Evolutionary conservation across 169 alveolate genomes (phyloP), one percentile per base, ranked within the genome.

Genomic region (Cryptosporidium ubiquitum): DNA sequence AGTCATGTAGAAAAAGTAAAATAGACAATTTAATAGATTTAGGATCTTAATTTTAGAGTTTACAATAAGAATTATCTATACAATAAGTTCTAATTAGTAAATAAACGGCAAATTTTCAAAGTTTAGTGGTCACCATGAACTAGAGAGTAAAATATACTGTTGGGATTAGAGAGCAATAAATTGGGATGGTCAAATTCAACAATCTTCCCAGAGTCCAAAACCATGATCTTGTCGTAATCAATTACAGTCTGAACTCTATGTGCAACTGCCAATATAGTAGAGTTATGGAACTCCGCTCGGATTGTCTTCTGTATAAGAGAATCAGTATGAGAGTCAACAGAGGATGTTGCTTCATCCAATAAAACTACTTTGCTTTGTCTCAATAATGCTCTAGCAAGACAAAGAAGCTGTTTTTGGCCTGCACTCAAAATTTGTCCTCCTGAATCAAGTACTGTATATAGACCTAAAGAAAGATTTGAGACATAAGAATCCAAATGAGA

Each of bases 391-490:
- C 98, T 94, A 0, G 96, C 96, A 31, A 96, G 84, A 69, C 98
- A 96, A n/a, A 96, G 84, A 39, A 95, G 92, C 86, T 96, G 96
- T 51, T 94, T 94, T 91, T 96, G 94, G 1, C 98, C 98, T 57
- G 91, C 92, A 49, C 96, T 93, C 69, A 95, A 91, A 68, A 91
- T 89, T 14, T 89, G 68, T 16, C 95, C 95, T 64, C 93, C 91
- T 44, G 93, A 94, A 35, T 92, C 93, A 20, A 95, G 92, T 33
- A 57, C 75, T 64, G 91, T 79, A 18, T 92, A 86, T 33, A 95
- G 86, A 26, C 84, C 84, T 14, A 94, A 75, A 6, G 92, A 84
- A 57, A 69, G 42, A 66, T 49, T 37, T 69, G 84, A 37, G 60
- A 91, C 84, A 73, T 58, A 60, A 18, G 60, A 37, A 29, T 64